Percentiles rank a stretch among this genome's conserved stretches.
These are phyloP conservation scores for Phytophthora cactorum DNA, from an alignment of 352 stramenopile species.

Conservation along the genomic window DNA sequence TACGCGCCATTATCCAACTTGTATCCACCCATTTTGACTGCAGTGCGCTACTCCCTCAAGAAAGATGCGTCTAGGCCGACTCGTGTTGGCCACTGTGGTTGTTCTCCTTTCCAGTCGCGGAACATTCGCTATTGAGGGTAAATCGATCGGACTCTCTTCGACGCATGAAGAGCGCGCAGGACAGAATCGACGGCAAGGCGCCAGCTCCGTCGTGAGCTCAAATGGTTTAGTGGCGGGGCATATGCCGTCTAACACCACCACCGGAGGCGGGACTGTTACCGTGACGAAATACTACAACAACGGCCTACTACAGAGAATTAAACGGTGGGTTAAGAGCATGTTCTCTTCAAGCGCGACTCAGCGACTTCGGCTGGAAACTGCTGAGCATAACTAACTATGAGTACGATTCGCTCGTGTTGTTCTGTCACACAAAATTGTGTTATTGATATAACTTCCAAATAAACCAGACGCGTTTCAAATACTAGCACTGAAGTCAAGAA, in stretches of 20 bases:
- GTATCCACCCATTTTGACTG: background rate
- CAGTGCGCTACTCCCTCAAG: background rate
- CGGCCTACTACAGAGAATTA: slow-evolving; percentile 17
- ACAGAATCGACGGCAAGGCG: background rate
- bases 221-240: slow-evolving; percentile 2
- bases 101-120: background rate
- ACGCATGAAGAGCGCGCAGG: slow-evolving; percentile 4
- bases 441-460: too few species aligned
- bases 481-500: too few species aligned
- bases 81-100: slow-evolving; percentile 5
- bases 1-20: slow-evolving; percentile 4
- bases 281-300: slow-evolving; percentile 28
- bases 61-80: slow-evolving; percentile 9
- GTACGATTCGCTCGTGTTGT: too few species aligned
- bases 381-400: too few species aligned
- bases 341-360: slow-evolving; percentile 4
- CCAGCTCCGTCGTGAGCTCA: background rate
- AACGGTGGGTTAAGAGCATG: slow-evolving; percentile 16
- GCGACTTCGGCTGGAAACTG: background rate
- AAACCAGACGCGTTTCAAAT: too few species aligned
- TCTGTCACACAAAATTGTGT: too few species aligned
- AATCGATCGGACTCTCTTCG: background rate
- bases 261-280: slow-evolving; percentile 18
- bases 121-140: background rate
- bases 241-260: slow-evolving; percentile 3